phyloP scores from a whole-genome alignment of 202 grass and related monocot species.

The Zizania palustris region DNA sequence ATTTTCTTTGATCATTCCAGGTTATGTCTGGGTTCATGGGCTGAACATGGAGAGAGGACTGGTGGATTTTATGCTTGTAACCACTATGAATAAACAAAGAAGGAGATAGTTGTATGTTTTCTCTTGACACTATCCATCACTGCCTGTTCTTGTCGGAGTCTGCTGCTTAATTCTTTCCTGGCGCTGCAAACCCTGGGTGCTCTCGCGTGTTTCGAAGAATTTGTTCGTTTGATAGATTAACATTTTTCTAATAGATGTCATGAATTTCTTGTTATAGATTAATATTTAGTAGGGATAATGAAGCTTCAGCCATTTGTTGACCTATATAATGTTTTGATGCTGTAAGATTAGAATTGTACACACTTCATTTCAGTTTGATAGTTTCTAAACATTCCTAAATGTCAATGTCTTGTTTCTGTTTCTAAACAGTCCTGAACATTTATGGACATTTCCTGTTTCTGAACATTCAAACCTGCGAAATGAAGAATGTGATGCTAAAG shows the following conservation, averaged over 20 bases:
- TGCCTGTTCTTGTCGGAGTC: too few relatives aligned
- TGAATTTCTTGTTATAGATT: too few relatives aligned
- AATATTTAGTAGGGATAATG: slow-evolving; percentile 29
- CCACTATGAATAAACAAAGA: slow-evolving; percentile 84
- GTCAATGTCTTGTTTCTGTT: not conserved
- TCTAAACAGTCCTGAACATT: too few relatives aligned
- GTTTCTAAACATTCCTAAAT: not conserved
- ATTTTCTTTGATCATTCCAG: slow-evolving; percentile 47
- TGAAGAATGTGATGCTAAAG: slow-evolving; percentile 88
- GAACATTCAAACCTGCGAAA: too few relatives aligned
- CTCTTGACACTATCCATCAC: slow-evolving; percentile 30
- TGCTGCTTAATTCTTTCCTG: too few relatives aligned
- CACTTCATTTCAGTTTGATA: not conserved
- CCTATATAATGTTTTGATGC: not conserved
- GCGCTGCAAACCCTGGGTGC: too few relatives aligned
- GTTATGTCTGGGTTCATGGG: slow-evolving; percentile 86
- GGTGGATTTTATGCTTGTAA: slow-evolving; percentile 99
- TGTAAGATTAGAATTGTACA: not conserved
- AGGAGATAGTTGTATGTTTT: slow-evolving; percentile 74
- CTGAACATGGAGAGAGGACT: slow-evolving; percentile 88
- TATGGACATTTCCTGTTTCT: too few relatives aligned
- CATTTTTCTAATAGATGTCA: too few relatives aligned
- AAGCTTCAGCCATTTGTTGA: slow-evolving; percentile 4
- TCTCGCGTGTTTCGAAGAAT: too few relatives aligned
- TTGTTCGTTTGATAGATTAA: too few relatives aligned